Evolutionary conservation across 495 filamentous ascomycete species (phyloP).

Genomic region (Hyaloscypha bicolor): DNA sequence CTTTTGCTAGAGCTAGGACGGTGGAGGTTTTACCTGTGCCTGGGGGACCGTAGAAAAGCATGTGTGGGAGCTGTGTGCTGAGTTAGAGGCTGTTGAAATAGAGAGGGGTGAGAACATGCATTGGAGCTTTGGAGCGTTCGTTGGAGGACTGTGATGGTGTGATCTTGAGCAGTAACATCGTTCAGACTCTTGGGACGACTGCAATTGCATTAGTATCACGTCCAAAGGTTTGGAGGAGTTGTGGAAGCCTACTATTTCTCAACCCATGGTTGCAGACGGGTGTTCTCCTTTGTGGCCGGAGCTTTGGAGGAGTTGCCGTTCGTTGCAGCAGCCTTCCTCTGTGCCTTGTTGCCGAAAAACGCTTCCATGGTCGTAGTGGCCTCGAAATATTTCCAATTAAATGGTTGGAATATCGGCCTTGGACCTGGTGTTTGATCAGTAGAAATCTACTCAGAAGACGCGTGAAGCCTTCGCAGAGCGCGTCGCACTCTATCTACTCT

Average conservation of each 20-base stretch:
- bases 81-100: conserved; percentile 6
- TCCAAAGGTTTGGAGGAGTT: neutral
- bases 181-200: conserved; percentile 91
- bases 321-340: conserved; percentile 74
- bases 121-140: conserved; percentile 94
- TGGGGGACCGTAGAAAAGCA: conserved; percentile 98
- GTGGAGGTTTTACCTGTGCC: conserved; percentile 99
- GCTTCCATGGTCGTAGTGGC: conserved; percentile 24
- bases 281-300: conserved; percentile 62
- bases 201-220: conserved; percentile 15
- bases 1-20: conserved; percentile 91
- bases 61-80: conserved; percentile 79
- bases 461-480: neutral
- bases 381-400: neutral
- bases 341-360: conserved; percentile 95
- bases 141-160: conserved; percentile 90
- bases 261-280: conserved; percentile 87
- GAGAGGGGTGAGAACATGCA: conserved; percentile 44
- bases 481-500: neutral
- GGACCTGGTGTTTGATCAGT: neutral
- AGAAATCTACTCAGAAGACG: neutral
- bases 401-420: neutral
- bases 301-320: conserved; percentile 52
- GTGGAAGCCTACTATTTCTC: conserved; percentile 88
- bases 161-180: conserved; percentile 97